Evolutionary conservation across 2,329 filamentous ascomycete genomes (phyloP).

Genomic region (Trichoderma koningiopsis): DNA sequence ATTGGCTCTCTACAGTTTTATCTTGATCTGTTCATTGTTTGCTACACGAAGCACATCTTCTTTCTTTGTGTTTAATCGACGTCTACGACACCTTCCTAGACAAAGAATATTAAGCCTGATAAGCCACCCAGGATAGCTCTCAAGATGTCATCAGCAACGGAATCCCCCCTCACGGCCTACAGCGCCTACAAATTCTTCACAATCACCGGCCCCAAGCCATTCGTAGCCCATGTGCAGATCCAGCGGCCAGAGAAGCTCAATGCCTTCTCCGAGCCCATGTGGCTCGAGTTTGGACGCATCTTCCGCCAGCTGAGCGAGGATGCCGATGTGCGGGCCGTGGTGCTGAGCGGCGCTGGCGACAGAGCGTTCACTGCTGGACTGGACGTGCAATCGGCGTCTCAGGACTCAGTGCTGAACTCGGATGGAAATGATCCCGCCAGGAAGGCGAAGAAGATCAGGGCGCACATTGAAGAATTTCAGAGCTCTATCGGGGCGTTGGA

Average conservation of each 20-base stretch:
- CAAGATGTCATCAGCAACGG: constrained; percentile 1
- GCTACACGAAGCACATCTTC: not conserved
- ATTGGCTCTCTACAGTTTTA: not conserved
- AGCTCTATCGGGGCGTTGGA: constrained; percentile 74
- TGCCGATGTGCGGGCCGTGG: constrained; percentile 71
- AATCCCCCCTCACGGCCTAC: constrained; percentile 42
- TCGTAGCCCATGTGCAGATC: constrained; percentile 89
- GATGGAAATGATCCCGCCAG: constrained; percentile 61
- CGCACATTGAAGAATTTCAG: constrained; percentile 79
- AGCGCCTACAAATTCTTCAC: constrained; percentile 67
- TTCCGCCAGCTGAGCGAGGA: constrained; percentile 74
- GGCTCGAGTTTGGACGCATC: constrained; percentile 74
- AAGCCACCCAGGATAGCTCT: not conserved
- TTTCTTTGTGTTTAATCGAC: not conserved
- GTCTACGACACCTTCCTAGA: not conserved
- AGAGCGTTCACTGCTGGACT: constrained; percentile 84
- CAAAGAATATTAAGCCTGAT: not conserved
- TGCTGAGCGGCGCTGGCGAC: constrained; percentile 80
- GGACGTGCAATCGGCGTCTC: constrained; percentile 72
- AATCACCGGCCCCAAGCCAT: constrained; percentile 68
- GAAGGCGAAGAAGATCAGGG: constrained; percentile 61
- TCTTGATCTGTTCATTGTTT: not conserved
- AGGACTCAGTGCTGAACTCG: constrained; percentile 49
- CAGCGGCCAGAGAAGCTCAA: constrained; percentile 87
- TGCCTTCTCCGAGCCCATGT: constrained; percentile 82